Evolutionary conservation across 495 filamentous ascomycete species (phyloP), one percentile per base, ranked within the genome.

Genomic region (Hypomontagnella monticulosa): DNA sequence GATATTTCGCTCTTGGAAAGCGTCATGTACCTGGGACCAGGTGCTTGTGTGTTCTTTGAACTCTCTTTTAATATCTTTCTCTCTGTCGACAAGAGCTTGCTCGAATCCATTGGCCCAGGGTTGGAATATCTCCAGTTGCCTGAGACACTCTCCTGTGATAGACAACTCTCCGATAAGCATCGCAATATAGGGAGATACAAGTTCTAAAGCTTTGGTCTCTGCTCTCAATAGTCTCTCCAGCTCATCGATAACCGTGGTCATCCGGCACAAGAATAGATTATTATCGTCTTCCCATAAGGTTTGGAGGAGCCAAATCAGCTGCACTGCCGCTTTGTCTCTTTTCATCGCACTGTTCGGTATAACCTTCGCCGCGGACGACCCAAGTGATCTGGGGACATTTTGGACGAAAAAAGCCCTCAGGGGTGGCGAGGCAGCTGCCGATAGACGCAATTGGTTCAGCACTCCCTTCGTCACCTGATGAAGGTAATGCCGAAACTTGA

Each of bases 51-150:
- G 36, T 12, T 71, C 23, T 0, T 33, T 30, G 47, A 60, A 79
- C 1, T 76, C 72, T 10, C 69, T 59, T 16, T 74, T 69, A 11
- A 81, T 56, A 11, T 48, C 53, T 0, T 78, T 66, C 16, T 73
- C 46, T 16, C 50, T 47, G 0, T 75, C 38, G 6, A 27, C 23
- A 27, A 57, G 20, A 10, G 67, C 61, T 14, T 19, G 37, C 19
- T 79, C 72, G 18, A 82, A 81, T 0, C 55, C 65, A 10, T 55
- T 51, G n/a, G 80, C 81, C 78, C 83, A 84, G 0, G 83, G 83
- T 16, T 81, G 79, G 67, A 74, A 83, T 7, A 79, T 59, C 4
- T 78, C 56, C 4, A 87, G 16, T 55, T 86, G 80, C 9, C 72
- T 67, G 12, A 70, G 32, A 47, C 75, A 77, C 55, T 83, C 56